Evolutionary conservation across 176 grass and related monocot genomes (phyloP).

Genomic region (Ampelocalamus luodianensis): DNA sequence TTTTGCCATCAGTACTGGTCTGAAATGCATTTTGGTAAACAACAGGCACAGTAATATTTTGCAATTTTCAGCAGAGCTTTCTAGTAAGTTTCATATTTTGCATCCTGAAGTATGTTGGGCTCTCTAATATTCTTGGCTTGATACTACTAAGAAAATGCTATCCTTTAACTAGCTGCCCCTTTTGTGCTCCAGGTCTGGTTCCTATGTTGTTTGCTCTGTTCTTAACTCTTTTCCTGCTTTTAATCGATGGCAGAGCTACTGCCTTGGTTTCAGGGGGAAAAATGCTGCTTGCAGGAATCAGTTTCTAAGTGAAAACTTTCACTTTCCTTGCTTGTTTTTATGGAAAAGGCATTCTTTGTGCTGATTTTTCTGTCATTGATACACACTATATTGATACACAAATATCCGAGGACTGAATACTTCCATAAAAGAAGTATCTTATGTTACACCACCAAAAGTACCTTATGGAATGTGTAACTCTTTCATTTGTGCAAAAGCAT

Average conservation of each 20-base stretch:
- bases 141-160: not conserved
- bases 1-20: constrained; percentile 3
- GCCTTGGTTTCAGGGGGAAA: not conserved
- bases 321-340: not conserved
- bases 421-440: not conserved
- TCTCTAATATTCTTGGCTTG: not conserved
- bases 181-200: not conserved
- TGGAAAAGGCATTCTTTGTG: not conserved
- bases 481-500: constrained; percentile 13
- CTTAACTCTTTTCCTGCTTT: not conserved
- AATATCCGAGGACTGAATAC: not conserved
- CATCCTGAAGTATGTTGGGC: not conserved
- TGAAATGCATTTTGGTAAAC: constrained; percentile 3
- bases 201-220: not conserved
- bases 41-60: not conserved
- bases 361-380: not conserved
- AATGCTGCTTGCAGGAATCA: not conserved
- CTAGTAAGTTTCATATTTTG: constrained; percentile 3
- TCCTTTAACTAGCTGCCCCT: not conserved
- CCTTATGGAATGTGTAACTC: not conserved
- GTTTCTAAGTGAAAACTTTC: not conserved
- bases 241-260: not conserved
- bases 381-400: constrained; percentile 11
- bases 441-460: constrained; percentile 20
- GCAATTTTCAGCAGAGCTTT: not conserved